These are phyloP conservation scores for Venturia effusa DNA, from an alignment of 2,329 filamentous ascomycete genomes.

Conservation along the genomic window DNA sequence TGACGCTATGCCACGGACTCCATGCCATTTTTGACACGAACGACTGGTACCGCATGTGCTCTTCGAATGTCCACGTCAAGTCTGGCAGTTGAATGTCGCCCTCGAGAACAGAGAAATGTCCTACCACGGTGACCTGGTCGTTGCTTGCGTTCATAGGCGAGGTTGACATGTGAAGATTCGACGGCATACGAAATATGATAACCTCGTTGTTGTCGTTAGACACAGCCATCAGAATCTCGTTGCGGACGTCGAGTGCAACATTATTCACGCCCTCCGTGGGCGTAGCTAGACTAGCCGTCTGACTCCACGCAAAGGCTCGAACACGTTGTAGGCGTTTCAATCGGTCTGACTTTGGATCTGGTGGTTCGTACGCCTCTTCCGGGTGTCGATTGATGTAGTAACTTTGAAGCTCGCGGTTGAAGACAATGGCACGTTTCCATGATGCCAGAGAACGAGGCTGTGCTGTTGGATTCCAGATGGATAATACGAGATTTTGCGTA, in stretches of 20 bases:
- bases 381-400: conserved; percentile 22
- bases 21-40: conserved; percentile 5
- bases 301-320: conserved; percentile 8
- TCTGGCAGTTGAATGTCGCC: background rate
- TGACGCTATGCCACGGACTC: conserved; percentile 3
- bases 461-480: conserved; percentile 40
- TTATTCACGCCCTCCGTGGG: background rate
- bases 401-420: conserved; percentile 37
- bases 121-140: background rate
- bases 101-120: background rate
- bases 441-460: conserved; percentile 28
- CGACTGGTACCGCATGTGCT: conserved; percentile 5
- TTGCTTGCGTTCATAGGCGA: background rate
- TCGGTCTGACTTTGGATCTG: background rate
- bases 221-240: background rate
- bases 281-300: background rate
- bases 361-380: background rate
- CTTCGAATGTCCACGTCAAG: conserved; percentile 10
- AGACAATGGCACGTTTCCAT: conserved; percentile 43
- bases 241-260: background rate
- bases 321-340: conserved; percentile 6
- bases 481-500: conserved; percentile 45
- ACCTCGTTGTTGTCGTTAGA: conserved; percentile 10
- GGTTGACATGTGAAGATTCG: background rate
- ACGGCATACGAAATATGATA: conserved; percentile 6